Conservation (phyloP, 1,139 yeast genomes). For the Nakaseomyces uthaithaninus region DNA sequence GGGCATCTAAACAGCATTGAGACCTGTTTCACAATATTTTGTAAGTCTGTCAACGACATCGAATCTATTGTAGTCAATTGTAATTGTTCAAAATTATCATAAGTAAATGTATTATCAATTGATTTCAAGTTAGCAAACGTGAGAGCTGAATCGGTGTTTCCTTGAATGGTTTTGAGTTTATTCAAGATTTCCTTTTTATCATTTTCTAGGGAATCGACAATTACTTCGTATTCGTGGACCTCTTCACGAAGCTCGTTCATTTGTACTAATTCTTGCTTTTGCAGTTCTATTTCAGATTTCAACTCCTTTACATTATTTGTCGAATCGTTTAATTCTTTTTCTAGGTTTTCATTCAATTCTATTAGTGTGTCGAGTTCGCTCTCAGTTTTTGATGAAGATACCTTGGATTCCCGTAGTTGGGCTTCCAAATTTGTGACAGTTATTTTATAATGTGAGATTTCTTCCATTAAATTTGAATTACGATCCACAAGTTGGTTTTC, state of each 20-base stretch:
- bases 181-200: not conserved
- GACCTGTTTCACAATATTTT: conserved; percentile 29
- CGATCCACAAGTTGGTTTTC: conserved; percentile 7
- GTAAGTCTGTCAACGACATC: conserved; percentile 18
- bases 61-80: conserved; percentile 4
- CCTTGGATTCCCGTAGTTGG: conserved; percentile 6
- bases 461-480: conserved; percentile 11
- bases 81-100: conserved; percentile 1
- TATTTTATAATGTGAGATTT: conserved; percentile 1
- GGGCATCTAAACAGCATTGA: conserved; percentile 31
- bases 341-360: not conserved
- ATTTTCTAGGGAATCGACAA: not conserved
- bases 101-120: not conserved
- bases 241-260: no score
- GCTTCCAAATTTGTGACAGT: conserved; percentile 8
- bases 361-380: not conserved
- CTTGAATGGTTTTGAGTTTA: not conserved
- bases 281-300: not conserved
- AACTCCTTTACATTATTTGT: conserved; percentile 7
- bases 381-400: not conserved
- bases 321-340: conserved; percentile 2
- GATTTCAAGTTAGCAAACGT: conserved; percentile 6
- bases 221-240: no score
- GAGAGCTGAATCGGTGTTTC: not conserved
- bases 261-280: no score